A percentile compares a stretch with the other conserved stretches of the same genome.
Conservation (phyloP, 768 basidiomycete genomes). For the Tephrocybe sp. region DNA sequence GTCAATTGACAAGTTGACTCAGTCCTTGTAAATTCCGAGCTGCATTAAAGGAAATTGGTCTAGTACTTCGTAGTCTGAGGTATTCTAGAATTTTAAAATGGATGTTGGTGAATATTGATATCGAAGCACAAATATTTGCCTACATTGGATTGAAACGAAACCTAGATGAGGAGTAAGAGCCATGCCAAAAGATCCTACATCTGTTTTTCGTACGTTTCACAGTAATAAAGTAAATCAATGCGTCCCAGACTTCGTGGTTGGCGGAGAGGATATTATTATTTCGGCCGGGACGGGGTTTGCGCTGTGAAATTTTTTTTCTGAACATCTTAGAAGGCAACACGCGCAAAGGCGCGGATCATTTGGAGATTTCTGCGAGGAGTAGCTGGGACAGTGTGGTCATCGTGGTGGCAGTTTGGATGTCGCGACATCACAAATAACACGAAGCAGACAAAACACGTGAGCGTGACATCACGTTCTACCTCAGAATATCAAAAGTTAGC, state of each 20-base stretch:
- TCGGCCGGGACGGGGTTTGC: neutral
- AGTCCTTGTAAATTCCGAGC: no score
- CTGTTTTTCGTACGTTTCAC: slow-evolving; percentile 11
- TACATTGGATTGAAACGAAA: neutral
- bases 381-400: slow-evolving; percentile 1
- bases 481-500: no score
- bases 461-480: slow-evolving; percentile 1
- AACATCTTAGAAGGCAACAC: neutral
- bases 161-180: slow-evolving; percentile 2
- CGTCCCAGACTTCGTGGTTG: slow-evolving; percentile 12
- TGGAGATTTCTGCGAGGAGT: slow-evolving; percentile 5
- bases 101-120: no score
- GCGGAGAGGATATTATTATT: neutral
- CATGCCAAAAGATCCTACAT: slow-evolving; percentile 2
- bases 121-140: no score
- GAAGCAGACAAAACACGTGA: slow-evolving; percentile 3
- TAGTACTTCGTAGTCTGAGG: no score
- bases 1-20: no score
- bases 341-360: slow-evolving; percentile 9
- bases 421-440: no score
- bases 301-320: neutral
- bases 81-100: no score
- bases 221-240: slow-evolving; percentile 9
- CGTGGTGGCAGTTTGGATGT: neutral
- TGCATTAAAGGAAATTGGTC: no score